These are phyloP conservation scores for Penicillium sp. DNA, from an alignment of 2,329 filamentous ascomycete genomes.

Conservation along the genomic window DNA sequence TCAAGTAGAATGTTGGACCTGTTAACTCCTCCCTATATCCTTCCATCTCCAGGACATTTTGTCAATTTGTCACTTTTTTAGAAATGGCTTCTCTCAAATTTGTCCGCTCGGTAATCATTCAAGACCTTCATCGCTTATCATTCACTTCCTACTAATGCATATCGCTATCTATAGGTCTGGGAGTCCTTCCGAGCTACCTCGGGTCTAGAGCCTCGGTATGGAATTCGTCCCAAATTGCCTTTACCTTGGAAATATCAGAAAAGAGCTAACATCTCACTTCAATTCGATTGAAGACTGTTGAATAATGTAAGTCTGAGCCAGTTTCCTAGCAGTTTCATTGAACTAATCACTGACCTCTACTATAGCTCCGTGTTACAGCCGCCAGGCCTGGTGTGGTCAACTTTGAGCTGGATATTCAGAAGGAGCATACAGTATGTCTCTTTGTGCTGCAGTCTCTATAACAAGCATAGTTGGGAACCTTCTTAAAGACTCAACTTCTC, in stretches of 20 bases:
- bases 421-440: slow-evolving; percentile 59
- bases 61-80: slow-evolving; percentile 6
- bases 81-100: slow-evolving; percentile 58
- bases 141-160: slow-evolving; percentile 16
- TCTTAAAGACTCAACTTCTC: not conserved
- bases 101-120: slow-evolving; percentile 58
- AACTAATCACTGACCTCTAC: slow-evolving; percentile 3
- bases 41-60: not conserved
- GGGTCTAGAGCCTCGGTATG: slow-evolving; percentile 82
- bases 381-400: slow-evolving; percentile 61
- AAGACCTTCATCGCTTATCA: not conserved
- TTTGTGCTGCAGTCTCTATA: too few relatives aligned
- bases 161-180: slow-evolving; percentile 60
- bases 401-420: slow-evolving; percentile 63
- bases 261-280: slow-evolving; percentile 5
- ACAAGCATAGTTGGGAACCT: not conserved
- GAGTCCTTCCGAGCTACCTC: slow-evolving; percentile 83
- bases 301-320: slow-evolving; percentile 39
- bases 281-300: slow-evolving; percentile 27
- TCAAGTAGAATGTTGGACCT: slow-evolving; percentile 3
- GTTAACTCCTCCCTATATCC: not conserved
- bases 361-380: slow-evolving; percentile 59
- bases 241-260: not conserved
- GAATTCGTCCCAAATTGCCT: slow-evolving; percentile 3
- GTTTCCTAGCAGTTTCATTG: not conserved